Evolutionary conservation across 2,329 filamentous ascomycete species (phyloP).

Genomic region (Cytospora piceae): DNA sequence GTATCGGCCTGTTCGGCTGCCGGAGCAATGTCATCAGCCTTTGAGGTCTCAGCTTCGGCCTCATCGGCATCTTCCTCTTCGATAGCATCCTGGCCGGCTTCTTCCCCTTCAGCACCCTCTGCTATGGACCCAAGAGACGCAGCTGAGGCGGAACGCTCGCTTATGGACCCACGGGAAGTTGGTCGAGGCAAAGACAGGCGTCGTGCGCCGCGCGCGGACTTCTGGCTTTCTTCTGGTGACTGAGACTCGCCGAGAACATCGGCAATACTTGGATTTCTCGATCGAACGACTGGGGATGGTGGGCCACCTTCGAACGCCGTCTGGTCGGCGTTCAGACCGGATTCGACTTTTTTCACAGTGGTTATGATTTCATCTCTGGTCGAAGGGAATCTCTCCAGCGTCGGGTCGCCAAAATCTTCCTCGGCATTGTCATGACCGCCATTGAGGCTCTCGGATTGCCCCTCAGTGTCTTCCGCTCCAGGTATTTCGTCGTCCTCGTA

Average conservation of each 20-base stretch:
- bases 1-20: conserved; percentile 34
- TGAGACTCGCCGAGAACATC: conserved; percentile 45
- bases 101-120: conserved; percentile 42
- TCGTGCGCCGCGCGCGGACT: conserved; percentile 31
- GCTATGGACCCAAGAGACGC: conserved; percentile 51
- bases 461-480: conserved; percentile 37
- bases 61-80: conserved; percentile 23
- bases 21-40: conserved; percentile 33
- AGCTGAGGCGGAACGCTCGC: conserved; percentile 40
- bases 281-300: conserved; percentile 42
- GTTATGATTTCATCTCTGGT: conserved; percentile 49
- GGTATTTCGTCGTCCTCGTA: conserved; percentile 41
- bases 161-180: conserved; percentile 28
- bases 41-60: conserved; percentile 21
- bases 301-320: conserved; percentile 43
- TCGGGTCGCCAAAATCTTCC: conserved; percentile 51
- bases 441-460: conserved; percentile 23
- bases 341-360: conserved; percentile 51
- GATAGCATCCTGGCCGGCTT: conserved; percentile 8
- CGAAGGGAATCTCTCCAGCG: conserved; percentile 53
- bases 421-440: conserved; percentile 33
- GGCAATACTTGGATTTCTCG: conserved; percentile 40
- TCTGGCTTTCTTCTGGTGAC: conserved; percentile 44
- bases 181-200: conserved; percentile 11
- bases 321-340: conserved; percentile 47